A percentile compares a stretch with the other conserved stretches of the same genome.
Conservation (phyloP, 2,329 filamentous ascomycete genomes). For the Paraconiothyrium brasiliense region DNA sequence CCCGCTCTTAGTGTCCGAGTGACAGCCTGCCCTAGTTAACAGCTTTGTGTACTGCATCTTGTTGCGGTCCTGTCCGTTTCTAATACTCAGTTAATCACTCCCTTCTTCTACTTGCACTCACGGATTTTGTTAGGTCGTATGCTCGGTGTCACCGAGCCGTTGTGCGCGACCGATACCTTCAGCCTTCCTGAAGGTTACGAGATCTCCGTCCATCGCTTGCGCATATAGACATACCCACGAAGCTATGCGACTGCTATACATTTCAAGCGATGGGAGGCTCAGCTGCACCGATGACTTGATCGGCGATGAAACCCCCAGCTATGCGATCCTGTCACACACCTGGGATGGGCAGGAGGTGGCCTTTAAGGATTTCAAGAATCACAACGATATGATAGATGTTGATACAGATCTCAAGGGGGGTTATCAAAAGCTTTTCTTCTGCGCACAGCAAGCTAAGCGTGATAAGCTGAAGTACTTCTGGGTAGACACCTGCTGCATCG, state of each 20-base stretch:
- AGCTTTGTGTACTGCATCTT: constrained; percentile 15
- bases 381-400: background rate
- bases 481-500: constrained; percentile 13
- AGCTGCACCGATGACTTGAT: background rate
- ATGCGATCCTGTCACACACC: constrained; percentile 14
- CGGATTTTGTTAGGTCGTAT: constrained; percentile 12
- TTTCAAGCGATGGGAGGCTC: constrained; percentile 20
- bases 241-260: constrained; percentile 24
- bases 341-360: constrained; percentile 11
- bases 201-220: constrained; percentile 16
- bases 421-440: constrained; percentile 9
- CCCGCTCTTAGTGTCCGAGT: constrained; percentile 13
- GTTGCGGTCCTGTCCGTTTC: constrained; percentile 2
- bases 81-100: background rate
- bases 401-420: background rate
- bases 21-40: constrained; percentile 19
- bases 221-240: constrained; percentile 15
- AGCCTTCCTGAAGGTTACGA: constrained; percentile 19
- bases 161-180: background rate
- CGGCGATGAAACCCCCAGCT: background rate
- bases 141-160: constrained; percentile 16
- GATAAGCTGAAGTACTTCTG: constrained; percentile 10
- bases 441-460: constrained; percentile 5
- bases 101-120: too few relatives aligned
- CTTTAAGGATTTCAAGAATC: constrained; percentile 6